Evolutionary conservation across 139 green algal species (phyloP).

Genomic region (Auxenochlorella protothecoides): DNA sequence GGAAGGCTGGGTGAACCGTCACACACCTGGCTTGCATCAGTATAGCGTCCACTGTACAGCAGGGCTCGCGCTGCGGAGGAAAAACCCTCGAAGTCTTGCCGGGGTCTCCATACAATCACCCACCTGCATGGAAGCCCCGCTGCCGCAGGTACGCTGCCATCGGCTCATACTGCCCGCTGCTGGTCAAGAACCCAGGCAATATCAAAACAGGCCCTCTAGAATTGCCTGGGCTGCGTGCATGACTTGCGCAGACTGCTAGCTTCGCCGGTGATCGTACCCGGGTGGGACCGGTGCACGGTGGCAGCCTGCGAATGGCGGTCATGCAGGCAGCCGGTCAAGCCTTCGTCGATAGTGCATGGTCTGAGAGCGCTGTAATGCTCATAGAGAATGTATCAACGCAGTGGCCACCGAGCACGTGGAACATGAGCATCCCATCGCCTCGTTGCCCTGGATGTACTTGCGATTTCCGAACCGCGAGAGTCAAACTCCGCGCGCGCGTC

Average conservation of each 20-base stretch:
- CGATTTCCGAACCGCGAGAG: too few relatives aligned
- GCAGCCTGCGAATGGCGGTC: neutral
- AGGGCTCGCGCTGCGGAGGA: neutral
- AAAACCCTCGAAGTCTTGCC: neutral
- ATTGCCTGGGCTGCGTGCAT: too few relatives aligned
- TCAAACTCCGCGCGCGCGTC: too few relatives aligned
- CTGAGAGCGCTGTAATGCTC: too few relatives aligned
- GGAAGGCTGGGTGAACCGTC: neutral
- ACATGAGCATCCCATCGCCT: too few relatives aligned
- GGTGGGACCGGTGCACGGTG: neutral
- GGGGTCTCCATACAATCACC: neutral
- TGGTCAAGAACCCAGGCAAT: slow-evolving; percentile 15
- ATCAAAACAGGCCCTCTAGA: slow-evolving; percentile 6
- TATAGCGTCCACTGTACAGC: neutral
- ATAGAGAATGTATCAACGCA: too few relatives aligned
- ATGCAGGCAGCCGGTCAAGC: neutral
- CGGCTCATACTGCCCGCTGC: neutral
- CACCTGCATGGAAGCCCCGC: slow-evolving; percentile 2
- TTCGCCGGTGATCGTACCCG: too few relatives aligned
- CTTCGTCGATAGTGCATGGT: too few relatives aligned
- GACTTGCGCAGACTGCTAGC: too few relatives aligned
- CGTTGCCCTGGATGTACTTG: too few relatives aligned
- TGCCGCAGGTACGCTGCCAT: neutral
- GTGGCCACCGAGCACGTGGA: too few relatives aligned
- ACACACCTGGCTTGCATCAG: neutral